phyloP scores from a whole-genome alignment of 2,329 filamentous ascomycete genomes.

The Alternaria brassicicola region DNA sequence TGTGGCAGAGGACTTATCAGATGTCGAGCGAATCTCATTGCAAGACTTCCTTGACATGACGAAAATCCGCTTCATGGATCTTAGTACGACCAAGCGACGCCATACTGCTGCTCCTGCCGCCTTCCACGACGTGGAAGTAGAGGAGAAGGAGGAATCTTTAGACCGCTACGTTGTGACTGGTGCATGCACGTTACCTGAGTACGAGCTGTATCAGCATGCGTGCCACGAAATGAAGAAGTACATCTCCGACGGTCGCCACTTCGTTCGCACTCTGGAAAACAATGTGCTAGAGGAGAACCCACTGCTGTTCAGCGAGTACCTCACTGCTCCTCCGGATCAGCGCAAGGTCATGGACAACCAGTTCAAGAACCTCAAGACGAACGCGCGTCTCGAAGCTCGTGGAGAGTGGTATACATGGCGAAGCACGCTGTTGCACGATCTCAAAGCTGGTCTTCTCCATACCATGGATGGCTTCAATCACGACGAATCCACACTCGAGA shows the following conservation, averaged over 20 bases:
- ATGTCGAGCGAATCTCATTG: conserved; percentile 72
- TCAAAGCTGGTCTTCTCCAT: conserved; percentile 79
- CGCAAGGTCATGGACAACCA: conserved; percentile 91
- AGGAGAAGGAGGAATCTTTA: conserved; percentile 61
- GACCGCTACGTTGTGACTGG: conserved; percentile 86
- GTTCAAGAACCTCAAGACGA: conserved; percentile 95
- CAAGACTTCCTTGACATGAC: conserved; percentile 95
- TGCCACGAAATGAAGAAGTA: conserved; percentile 97
- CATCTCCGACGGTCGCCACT: conserved; percentile 87
- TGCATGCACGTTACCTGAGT: conserved; percentile 88
- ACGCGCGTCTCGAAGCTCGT: conserved; percentile 87
- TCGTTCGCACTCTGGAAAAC: conserved; percentile 87
- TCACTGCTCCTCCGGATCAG: conserved; percentile 81
- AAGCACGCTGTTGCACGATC: conserved; percentile 80
- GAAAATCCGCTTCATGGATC: conserved; percentile 96
- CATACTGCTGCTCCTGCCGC: conserved; percentile 67
- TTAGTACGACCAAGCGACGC: conserved; percentile 92
- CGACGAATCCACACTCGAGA: conserved; percentile 70
- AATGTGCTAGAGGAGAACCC: conserved; percentile 92
- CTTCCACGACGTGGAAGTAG: conserved; percentile 46
- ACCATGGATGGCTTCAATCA: conserved; percentile 77
- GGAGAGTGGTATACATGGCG: conserved; percentile 99
- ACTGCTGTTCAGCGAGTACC: conserved; percentile 88
- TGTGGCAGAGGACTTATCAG: conserved; percentile 30
- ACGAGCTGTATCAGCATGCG: conserved; percentile 93